A percentile compares a stretch with the other conserved stretches of the same genome.
phyloP scores from a whole-genome alignment of 2,329 filamentous ascomycete species.

The Dryadomyces quercivorus region DNA sequence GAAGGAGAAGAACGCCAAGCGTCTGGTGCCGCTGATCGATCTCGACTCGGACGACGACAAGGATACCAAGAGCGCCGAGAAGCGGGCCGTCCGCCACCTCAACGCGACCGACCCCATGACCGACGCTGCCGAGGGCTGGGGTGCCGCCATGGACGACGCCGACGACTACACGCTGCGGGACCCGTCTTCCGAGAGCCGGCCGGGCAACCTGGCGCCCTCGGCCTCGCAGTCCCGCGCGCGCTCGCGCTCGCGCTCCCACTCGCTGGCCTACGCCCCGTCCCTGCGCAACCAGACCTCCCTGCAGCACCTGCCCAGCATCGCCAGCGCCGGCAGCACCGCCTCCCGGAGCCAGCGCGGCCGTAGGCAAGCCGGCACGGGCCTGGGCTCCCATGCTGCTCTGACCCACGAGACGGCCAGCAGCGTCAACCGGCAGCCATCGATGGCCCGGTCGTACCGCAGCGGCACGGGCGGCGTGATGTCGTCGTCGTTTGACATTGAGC shows the following conservation, averaged over 20 bases:
- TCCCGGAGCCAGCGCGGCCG: slow-evolving; percentile 35
- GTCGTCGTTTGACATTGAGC: slow-evolving; percentile 30
- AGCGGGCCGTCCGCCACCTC: slow-evolving; percentile 31
- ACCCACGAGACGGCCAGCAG: slow-evolving; percentile 24
- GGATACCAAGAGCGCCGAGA: slow-evolving; percentile 23
- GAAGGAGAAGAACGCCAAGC: slow-evolving; percentile 47
- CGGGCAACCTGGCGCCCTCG: background rate
- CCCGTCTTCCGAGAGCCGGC: slow-evolving; percentile 16
- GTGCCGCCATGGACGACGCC: slow-evolving; percentile 21
- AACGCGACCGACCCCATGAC: slow-evolving; percentile 25
- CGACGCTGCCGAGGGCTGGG: slow-evolving; percentile 26
- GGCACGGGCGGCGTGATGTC: slow-evolving; percentile 6
- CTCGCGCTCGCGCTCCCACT: slow-evolving; percentile 3
- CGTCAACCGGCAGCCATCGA: slow-evolving; percentile 15
- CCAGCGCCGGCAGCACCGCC: background rate
- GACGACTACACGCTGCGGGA: slow-evolving; percentile 23
- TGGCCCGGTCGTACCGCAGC: slow-evolving; percentile 17
- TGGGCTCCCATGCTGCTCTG: too few relatives aligned
- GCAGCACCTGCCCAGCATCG: slow-evolving; percentile 15
- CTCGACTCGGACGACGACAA: slow-evolving; percentile 7
- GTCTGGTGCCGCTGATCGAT: slow-evolving; percentile 44
- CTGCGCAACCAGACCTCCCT: background rate
- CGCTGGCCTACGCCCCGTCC: background rate
- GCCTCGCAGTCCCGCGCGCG: background rate
- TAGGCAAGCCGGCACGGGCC: slow-evolving; percentile 33